These are phyloP conservation scores for Candida morakotiae DNA, from an alignment of 805 yeast genomes.

Conservation along the genomic window DNA sequence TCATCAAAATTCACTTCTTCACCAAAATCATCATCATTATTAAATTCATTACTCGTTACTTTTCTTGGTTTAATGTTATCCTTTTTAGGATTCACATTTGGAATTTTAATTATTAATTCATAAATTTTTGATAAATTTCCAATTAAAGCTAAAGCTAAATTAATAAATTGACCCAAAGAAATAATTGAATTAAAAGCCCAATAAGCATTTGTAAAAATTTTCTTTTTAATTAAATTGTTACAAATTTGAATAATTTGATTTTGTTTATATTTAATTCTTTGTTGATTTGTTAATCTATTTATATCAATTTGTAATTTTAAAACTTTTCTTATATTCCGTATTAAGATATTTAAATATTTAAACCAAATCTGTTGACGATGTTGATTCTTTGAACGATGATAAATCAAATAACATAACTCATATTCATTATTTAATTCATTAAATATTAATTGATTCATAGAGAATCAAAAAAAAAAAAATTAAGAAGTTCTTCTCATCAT, in stretches of 20 bases:
- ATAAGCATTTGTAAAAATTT: slow-evolving; percentile 46
- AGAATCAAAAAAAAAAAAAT: too few species aligned
- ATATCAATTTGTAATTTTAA: slow-evolving; percentile 19
- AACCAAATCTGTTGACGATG: slow-evolving; percentile 77
- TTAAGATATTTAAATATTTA: slow-evolving; percentile 59
- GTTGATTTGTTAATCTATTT: slow-evolving; percentile 6
- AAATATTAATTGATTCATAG: slow-evolving; percentile 2
- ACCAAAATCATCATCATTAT: slow-evolving; percentile 8
- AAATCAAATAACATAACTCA: slow-evolving; percentile 55
- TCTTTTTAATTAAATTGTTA: slow-evolving; percentile 27
- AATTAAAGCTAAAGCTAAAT: slow-evolving; percentile 65
- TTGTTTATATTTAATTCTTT: slow-evolving; percentile 10
- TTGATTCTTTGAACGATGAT: slow-evolving; percentile 74
- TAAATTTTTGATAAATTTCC: slow-evolving; percentile 51
- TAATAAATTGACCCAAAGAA: slow-evolving; percentile 70
- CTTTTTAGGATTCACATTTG: slow-evolving; percentile 7
- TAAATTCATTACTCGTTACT: neutral
- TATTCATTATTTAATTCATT: slow-evolving; percentile 40
- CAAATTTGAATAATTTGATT: slow-evolving; percentile 12
- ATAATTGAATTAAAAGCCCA: slow-evolving; percentile 63
- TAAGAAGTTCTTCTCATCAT: slow-evolving; percentile 4
- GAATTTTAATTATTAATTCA: slow-evolving; percentile 13
- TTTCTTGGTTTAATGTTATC: too few species aligned
- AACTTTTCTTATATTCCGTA: slow-evolving; percentile 48
- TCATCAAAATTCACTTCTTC: slow-evolving; percentile 4